Evolutionary conservation across 345 rosid genomes (phyloP), one percentile per base, ranked within the genome.

Genomic region (Camelina neglecta): DNA sequence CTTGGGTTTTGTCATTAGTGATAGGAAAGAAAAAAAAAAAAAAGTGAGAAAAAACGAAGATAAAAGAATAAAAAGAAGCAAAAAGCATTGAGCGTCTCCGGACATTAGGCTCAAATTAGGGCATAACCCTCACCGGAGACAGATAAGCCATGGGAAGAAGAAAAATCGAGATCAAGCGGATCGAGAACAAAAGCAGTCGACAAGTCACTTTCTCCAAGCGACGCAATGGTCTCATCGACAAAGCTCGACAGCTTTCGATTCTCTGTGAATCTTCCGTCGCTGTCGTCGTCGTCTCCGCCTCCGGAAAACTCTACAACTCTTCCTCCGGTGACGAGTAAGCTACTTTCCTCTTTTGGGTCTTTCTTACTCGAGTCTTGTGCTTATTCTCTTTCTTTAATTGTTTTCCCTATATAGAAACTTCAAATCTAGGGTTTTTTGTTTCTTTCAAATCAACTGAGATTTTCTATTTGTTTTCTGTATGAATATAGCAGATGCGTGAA

Each of bases 191-290:
- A 57, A 86, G 83, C 69, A 86, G 85, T 44, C 85, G 94, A 11
- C 94, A 87, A 71, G 90, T 87, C 2, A 83, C 92, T 11, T 91
- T 91, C 75, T 85, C 86, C 2, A 91, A 91, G 77, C 65, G 97
- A 24, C 84, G 91, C 8, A 75, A 55, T 55, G 94, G 97, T 35
- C 84, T 89, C 77, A 79, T 87, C 55, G 87, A 89, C 75, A 91
- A 89, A 73, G 91, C 93, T 71, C 80, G 80, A 2, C 88, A 91
- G 42, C 87, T 91, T 68, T 81, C 94, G 16, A 41, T 91, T 68
- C 92, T 89, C 54, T 89, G 92, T 75, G 92, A 91, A 71, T 85
- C 83, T 16, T 78, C 88, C 71, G 73, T 87, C 60, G 90, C 85
- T 58, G 58, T 87, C 55, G 21, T 91, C 67, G 63, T 87, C 76